A percentile compares a stretch with the other conserved stretches of the same genome.
Evolutionary conservation across 805 yeast species (phyloP).

Genomic region (Yamadazyma kitorensis): DNA sequence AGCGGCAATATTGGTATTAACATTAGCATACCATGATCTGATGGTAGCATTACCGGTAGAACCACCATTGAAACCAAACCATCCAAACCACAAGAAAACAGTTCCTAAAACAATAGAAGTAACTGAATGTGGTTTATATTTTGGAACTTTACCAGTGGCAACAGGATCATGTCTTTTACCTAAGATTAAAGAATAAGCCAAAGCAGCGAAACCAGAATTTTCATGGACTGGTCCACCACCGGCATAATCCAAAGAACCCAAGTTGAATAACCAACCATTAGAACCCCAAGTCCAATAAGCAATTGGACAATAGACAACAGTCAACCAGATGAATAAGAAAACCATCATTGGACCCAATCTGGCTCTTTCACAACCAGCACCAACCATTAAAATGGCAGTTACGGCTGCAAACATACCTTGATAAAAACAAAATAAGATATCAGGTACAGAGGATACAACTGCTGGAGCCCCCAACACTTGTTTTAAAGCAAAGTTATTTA

Average conservation of each 20-base stretch:
- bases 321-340: constrained; percentile 89
- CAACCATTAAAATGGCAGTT: constrained; percentile 91
- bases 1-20: constrained; percentile 93
- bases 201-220: constrained; percentile 90
- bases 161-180: constrained; percentile 91
- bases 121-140: constrained; percentile 92
- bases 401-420: constrained; percentile 97
- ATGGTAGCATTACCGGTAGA: constrained; percentile 91
- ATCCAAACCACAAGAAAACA: constrained; percentile 94
- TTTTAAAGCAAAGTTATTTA: constrained; percentile 77
- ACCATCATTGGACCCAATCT: constrained; percentile 96
- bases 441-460: constrained; percentile 72
- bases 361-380: constrained; percentile 98
- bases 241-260: constrained; percentile 93
- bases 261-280: constrained; percentile 79
- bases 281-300: constrained; percentile 99
- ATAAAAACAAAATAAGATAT: constrained; percentile 82
- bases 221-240: constrained; percentile 99
- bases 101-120: constrained; percentile 90
- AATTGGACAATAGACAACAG: constrained; percentile 91
- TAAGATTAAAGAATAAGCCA: constrained; percentile 85
- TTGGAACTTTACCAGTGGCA: constrained; percentile 68
- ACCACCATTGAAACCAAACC: constrained; percentile 99
- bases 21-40: constrained; percentile 92
- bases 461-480: constrained; percentile 80